Evolutionary conservation across 495 filamentous ascomycete species (phyloP).

Genomic region (Penicillium turbatum): DNA sequence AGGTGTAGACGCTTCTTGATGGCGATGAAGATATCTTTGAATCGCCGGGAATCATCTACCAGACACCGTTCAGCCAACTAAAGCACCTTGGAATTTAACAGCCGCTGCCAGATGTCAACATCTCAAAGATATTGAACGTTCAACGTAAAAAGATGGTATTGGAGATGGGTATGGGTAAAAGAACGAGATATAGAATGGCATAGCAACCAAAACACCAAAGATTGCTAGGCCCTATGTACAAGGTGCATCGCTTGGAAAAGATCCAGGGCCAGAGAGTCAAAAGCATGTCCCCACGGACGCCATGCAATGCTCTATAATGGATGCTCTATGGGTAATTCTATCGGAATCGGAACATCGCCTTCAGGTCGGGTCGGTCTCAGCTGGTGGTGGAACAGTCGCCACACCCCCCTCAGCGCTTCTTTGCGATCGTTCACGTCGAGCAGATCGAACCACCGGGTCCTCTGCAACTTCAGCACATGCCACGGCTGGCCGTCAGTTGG

Average conservation of each 20-base stretch:
- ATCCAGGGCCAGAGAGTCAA: not conserved
- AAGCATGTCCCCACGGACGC: not conserved
- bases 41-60: too few relatives aligned
- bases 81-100: too few relatives aligned
- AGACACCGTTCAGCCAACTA: too few relatives aligned
- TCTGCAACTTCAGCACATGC: constrained; percentile 58
- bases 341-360: not conserved
- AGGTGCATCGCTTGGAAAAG: constrained; percentile 10
- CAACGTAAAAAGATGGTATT: not conserved
- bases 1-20: too few relatives aligned
- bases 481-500: constrained; percentile 55
- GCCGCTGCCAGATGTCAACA: too few relatives aligned
- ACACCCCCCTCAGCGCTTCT: constrained; percentile 66
- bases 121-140: too few relatives aligned
- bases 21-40: too few relatives aligned
- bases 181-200: not conserved
- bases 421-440: constrained; percentile 63
- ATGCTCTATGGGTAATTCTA: constrained; percentile 3
- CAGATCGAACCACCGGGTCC: constrained; percentile 77
- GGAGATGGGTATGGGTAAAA: constrained; percentile 8
- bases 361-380: constrained; percentile 46
- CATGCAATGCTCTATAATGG: constrained; percentile 1
- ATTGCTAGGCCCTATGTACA: constrained; percentile 11
- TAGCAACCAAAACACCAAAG: not conserved
- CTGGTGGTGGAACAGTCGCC: constrained; percentile 69